phyloP scores from a whole-genome alignment of 2,329 filamentous ascomycete species.

The Fusarium gaditjirri region DNA sequence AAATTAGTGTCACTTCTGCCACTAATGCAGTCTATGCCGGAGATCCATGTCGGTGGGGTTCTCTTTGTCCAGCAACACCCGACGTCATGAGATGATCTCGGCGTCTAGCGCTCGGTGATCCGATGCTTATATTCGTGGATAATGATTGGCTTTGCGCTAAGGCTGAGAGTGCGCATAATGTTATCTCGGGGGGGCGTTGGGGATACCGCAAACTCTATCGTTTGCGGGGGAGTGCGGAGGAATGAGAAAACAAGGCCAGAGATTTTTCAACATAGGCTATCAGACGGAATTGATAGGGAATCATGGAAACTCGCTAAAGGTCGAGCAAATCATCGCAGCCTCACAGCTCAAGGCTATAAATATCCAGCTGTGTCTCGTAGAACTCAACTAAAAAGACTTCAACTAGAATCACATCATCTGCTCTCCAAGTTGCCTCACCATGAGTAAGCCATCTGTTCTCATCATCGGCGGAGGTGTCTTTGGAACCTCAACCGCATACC shows the following conservation, averaged over 20 bases:
- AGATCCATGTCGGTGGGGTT: constrained; percentile 2
- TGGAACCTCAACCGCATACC: constrained; percentile 61
- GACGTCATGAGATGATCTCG: neutral
- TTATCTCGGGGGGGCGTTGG: neutral
- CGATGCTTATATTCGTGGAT: neutral
- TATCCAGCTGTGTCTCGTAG: neutral
- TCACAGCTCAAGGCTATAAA: neutral
- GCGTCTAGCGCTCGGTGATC: neutral
- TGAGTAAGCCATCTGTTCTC: constrained; percentile 48
- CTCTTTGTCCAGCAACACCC: neutral
- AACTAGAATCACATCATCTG: neutral
- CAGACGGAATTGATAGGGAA: neutral
- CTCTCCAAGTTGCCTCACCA: neutral
- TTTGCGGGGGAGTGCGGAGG: constrained; percentile 5
- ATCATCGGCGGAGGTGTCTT: constrained; percentile 61
- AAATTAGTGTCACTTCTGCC: constrained; percentile 24
- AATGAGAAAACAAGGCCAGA: constrained; percentile 9
- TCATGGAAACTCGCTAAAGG: neutral
- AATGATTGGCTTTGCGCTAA: neutral
- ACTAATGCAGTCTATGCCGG: constrained; percentile 33
- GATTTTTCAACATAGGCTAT: neutral
- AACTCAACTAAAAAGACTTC: neutral
- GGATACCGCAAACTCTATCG: neutral
- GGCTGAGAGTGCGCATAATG: neutral
- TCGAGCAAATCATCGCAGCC: neutral